Evolutionary conservation across 495 filamentous ascomycete species (phyloP), one percentile per base, ranked within the genome.

Genomic region (Hypoxylon lienhwacheense): DNA sequence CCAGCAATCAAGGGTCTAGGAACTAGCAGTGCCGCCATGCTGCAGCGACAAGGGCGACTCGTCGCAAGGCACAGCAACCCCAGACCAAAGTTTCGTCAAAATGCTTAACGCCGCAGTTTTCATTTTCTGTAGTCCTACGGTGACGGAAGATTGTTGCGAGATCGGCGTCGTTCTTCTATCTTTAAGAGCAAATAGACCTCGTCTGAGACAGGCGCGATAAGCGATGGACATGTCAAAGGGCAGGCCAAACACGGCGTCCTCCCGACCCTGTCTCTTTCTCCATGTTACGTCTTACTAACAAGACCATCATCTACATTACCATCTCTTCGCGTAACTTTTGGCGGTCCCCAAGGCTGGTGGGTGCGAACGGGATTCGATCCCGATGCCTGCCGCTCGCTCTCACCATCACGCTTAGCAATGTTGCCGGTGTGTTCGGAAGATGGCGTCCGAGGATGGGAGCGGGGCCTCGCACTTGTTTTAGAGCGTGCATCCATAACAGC

Each of bases 1-100:
- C 61, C 52, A 61, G 45, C 60, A 55, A 44, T 14, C 22, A 37
- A 37, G 40, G 53, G 39, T 53, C 53, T 43, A 52, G 39, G 35
- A 34, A 36, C 33, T 29, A 24, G 35, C 45, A 34, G 40, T 29
- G 50, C 41, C 41, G 57, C n/a, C n/a, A n/a, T n/a, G n/a, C n/a
- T n/a, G n/a, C n/a, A n/a, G n/a, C n/a, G n/a, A n/a, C n/a, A n/a
- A n/a, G n/a, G n/a, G n/a, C n/a, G n/a, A n/a, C 47, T 43, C 43
- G 34, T 31, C 36, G 28, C 25, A 44, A 56, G 47, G 58, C 21
- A 34, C 15, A 11, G 6, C 20, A n/a, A n/a, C n/a, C n/a, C n/a
- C 6, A 41, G 29, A 15, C 46, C 34, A 47, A 31, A 17, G 57
- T 61, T 52, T 61, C 36, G 46, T 25, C 28, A 55, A 51, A n/a